These are phyloP conservation scores for Lithospermum erythrorhizon DNA, from an alignment of 257 asterid genomes.

Conservation along the genomic window DNA sequence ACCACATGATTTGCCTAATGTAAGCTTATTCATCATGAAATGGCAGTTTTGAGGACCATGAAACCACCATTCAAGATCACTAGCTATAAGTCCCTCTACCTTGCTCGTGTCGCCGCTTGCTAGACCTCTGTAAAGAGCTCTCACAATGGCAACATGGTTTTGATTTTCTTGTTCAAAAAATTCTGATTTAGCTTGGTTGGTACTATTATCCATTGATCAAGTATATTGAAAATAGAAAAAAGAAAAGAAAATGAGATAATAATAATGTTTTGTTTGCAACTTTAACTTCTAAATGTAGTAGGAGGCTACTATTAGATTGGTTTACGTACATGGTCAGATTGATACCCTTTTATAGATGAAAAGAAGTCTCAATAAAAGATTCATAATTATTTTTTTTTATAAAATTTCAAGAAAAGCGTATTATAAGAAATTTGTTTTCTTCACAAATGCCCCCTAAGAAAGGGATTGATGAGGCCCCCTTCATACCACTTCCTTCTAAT, in stretches of 20 bases:
- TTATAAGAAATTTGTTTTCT: no score
- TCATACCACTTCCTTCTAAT: neutral
- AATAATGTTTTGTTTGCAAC: no score
- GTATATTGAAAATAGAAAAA: neutral
- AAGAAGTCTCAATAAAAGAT: no score
- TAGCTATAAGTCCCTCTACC: slow-evolving; percentile 25
- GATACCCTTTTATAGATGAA: neutral
- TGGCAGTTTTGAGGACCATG: slow-evolving; percentile 91
- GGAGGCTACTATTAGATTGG: neutral
- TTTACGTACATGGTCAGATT: neutral
- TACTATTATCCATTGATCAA: neutral
- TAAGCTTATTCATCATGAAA: slow-evolving; percentile 86
- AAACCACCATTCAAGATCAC: slow-evolving; percentile 93
- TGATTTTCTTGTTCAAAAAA: slow-evolving; percentile 15
- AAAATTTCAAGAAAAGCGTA: no score
- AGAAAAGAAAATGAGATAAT: no score
- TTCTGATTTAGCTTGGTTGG: neutral
- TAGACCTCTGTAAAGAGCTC: slow-evolving; percentile 48
- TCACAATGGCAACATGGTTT: slow-evolving; percentile 36
- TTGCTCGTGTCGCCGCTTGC: slow-evolving; percentile 24
- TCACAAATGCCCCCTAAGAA: neutral
- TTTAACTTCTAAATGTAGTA: no score
- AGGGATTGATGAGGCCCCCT: neutral
- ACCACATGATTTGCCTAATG: slow-evolving; percentile 26
- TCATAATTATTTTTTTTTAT: no score